A percentile compares a stretch with the other conserved stretches of the same genome.
These are phyloP conservation scores for Aspergillus quadricinctus DNA, from an alignment of 2,329 filamentous ascomycete genomes.

Conservation along the genomic window DNA sequence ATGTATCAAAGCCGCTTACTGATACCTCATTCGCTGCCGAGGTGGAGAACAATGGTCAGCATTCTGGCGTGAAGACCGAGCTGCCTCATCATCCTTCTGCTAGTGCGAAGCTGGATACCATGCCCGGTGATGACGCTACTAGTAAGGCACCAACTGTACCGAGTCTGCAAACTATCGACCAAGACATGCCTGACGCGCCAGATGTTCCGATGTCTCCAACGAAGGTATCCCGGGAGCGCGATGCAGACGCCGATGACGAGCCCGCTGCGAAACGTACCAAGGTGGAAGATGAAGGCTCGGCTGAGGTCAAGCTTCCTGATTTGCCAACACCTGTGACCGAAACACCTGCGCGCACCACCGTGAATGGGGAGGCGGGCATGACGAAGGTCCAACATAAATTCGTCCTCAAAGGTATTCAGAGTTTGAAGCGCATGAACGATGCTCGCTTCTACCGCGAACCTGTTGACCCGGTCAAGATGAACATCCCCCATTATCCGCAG, in stretches of 20 bases:
- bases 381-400: conserved; percentile 43
- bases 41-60: conserved; percentile 17
- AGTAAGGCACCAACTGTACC: conserved; percentile 15
- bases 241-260: conserved; percentile 62
- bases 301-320: conserved; percentile 44
- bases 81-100: conserved; percentile 33
- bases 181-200: conserved; percentile 54
- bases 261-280: conserved; percentile 77
- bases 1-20: conserved; percentile 6
- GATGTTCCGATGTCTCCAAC: conserved; percentile 47
- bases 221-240: conserved; percentile 70
- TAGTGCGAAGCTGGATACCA: conserved; percentile 10
- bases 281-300: conserved; percentile 54
- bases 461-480: conserved; percentile 70
- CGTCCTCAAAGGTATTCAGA: conserved; percentile 36
- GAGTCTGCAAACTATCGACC: conserved; percentile 33
- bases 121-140: conserved; percentile 16
- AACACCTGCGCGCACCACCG: conserved; percentile 7
- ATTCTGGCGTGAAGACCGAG: conserved; percentile 26
- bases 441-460: conserved; percentile 72
- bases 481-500: conserved; percentile 68
- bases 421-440: conserved; percentile 77
- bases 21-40: conserved; percentile 7
- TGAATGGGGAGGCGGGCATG: conserved; percentile 24
- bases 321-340: conserved; percentile 36